Conservation (phyloP, 768 basidiomycete genomes). For the Tricholomella constricta region DNA sequence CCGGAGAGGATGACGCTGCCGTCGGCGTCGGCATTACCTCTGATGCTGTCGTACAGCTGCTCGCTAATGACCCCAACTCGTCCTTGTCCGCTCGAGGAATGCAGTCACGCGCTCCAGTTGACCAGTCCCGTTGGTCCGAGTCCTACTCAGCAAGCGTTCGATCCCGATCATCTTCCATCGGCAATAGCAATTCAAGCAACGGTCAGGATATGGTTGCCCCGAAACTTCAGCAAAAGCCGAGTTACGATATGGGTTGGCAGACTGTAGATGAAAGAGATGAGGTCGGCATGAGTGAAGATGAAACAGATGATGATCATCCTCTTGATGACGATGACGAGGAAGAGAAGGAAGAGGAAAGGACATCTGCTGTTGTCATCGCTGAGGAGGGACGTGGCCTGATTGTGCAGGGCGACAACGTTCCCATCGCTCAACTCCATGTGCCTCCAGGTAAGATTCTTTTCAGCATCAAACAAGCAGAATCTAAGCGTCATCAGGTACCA, state of each 20-base stretch:
- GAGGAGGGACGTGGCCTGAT: constrained; percentile 87
- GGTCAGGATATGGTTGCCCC: constrained; percentile 46
- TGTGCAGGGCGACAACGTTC: constrained; percentile 65
- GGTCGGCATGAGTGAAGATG: constrained; percentile 33
- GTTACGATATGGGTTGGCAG: constrained; percentile 78
- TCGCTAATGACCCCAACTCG: constrained; percentile 51
- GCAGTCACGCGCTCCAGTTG: constrained; percentile 53
- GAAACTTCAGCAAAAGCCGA: constrained; percentile 62
- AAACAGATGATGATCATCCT: constrained; percentile 39
- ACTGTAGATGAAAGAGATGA: constrained; percentile 61
- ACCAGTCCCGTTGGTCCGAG: constrained; percentile 76
- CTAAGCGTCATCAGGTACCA: constrained; percentile 64
- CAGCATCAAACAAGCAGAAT: constrained; percentile 10
- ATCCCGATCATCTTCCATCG: constrained; percentile 72
- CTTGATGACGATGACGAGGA: constrained; percentile 51
- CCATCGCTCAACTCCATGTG: constrained; percentile 63
- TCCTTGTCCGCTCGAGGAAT: constrained; percentile 45
- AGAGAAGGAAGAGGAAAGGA: constrained; percentile 66
- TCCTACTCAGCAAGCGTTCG: constrained; percentile 62
- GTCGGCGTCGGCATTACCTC: constrained; percentile 62
- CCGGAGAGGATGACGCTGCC: constrained; percentile 57
- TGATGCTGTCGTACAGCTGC: constrained; percentile 64
- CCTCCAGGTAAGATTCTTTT: constrained; percentile 61
- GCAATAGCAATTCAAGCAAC: constrained; percentile 40
- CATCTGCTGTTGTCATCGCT: constrained; percentile 75